A percentile compares a stretch with the other conserved stretches of the same genome.
Evolutionary conservation across 2,329 filamentous ascomycete genomes (phyloP).

Genomic region (Cytospora piceicola): DNA sequence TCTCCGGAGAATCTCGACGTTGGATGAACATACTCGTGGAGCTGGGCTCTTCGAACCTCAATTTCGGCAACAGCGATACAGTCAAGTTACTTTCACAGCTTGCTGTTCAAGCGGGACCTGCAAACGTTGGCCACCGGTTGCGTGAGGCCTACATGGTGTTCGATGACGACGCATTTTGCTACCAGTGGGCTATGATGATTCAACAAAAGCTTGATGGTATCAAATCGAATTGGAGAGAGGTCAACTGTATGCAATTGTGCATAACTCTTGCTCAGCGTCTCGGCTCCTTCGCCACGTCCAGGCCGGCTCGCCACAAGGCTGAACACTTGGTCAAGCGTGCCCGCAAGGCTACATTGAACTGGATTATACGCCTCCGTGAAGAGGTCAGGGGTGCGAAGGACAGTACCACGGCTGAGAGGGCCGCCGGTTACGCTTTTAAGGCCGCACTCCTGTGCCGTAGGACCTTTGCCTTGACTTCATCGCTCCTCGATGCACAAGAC

Average conservation of each 20-base stretch:
- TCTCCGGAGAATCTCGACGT: conserved; percentile 50
- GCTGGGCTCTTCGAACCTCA: conserved; percentile 57
- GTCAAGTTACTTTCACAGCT: conserved; percentile 55
- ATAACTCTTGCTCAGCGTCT: conserved; percentile 54
- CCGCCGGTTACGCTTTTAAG: conserved; percentile 53
- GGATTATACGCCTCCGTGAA: conserved; percentile 52
- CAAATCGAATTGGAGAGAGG: conserved; percentile 61
- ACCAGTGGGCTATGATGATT: conserved; percentile 52
- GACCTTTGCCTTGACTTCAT: conserved; percentile 42
- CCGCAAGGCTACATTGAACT: conserved; percentile 50
- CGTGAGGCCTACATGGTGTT: conserved; percentile 56
- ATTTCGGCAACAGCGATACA: conserved; percentile 60
- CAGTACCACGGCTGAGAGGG: conserved; percentile 42
- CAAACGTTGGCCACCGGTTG: conserved; percentile 37
- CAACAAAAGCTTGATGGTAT: conserved; percentile 48
- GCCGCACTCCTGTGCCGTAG: conserved; percentile 44
- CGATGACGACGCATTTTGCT: conserved; percentile 53
- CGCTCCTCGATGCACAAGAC: conserved; percentile 26
- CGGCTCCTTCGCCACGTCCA: conserved; percentile 33
- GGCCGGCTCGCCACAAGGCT: conserved; percentile 30
- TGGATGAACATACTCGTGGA: conserved; percentile 55
- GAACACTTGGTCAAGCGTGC: conserved; percentile 45
- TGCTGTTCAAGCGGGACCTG: conserved; percentile 59
- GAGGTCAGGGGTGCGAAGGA: conserved; percentile 49
- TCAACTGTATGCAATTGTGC: conserved; percentile 59